phyloP scores from a whole-genome alignment of 768 basidiomycete genomes.

The Xerocomus spinulosus region DNA sequence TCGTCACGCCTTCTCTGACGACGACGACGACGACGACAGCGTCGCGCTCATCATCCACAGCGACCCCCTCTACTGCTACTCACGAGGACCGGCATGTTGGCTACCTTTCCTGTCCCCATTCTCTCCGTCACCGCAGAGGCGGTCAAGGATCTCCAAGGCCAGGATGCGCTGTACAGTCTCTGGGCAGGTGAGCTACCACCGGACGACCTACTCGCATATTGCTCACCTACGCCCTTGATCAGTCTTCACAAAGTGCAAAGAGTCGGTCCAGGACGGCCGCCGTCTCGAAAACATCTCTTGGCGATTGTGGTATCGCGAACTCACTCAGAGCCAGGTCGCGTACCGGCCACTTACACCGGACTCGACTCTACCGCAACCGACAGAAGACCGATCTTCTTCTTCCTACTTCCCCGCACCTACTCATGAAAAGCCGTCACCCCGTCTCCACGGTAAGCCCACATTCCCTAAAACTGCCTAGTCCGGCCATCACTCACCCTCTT shows the following conservation, averaged over 20 bases:
- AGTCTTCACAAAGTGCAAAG: conserved; percentile 87
- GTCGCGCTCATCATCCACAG: no score
- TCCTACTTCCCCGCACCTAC: conserved; percentile 26
- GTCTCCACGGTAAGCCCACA: conserved; percentile 12
- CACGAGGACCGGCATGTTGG: no score
- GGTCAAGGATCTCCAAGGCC: conserved; percentile 62
- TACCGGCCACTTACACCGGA: conserved; percentile 29
- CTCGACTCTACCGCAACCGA: conserved; percentile 13
- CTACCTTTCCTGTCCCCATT: conserved; percentile 57
- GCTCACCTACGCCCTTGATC: conserved; percentile 10
- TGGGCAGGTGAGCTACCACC: conserved; percentile 56
- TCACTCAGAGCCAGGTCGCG: conserved; percentile 36
- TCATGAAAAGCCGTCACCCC: conserved; percentile 13
- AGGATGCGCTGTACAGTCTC: conserved; percentile 59
- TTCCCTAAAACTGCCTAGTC: conserved; percentile 10
- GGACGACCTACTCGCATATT: conserved; percentile 1
- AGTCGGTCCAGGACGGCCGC: conserved; percentile 71
- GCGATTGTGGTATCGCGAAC: conserved; percentile 75
- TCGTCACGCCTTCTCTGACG: background rate
- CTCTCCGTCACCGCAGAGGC: conserved; percentile 63
- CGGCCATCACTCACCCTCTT: conserved; percentile 9
- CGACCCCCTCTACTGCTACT: background rate
- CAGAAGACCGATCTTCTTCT: conserved; percentile 18
- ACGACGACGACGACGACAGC: no score
- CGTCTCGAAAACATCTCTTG: conserved; percentile 86